Evolutionary conservation across 1,284 basidiomycete genomes (phyloP), one percentile per base, ranked within the genome.

Genomic region (Sphaerobolus stellatus): DNA sequence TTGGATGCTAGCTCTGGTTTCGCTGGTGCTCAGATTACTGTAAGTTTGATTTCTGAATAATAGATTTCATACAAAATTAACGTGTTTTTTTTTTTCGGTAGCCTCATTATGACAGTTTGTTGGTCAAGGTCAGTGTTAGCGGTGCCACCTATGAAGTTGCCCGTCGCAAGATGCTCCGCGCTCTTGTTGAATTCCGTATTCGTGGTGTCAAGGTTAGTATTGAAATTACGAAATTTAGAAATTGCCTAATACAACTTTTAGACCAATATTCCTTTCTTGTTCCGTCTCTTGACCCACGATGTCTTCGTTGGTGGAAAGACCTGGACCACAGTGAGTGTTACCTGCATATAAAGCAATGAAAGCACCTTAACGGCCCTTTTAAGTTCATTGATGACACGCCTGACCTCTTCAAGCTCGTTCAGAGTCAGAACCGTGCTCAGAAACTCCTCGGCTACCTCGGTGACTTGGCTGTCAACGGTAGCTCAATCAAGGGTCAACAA

Each of bases 241-340:
- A 7, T 24, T 50, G 16, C 16, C 53, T 20, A n/a, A n/a, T n/a
- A n/a, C n/a, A n/a, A n/a, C 52, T 50, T 45, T 7, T 62, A 93
- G 91, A 98, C 94, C 63, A 99, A 99, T 76, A 99, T 99, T 62
- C 97, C 97, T 28, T 99, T 99, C 90, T 77, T 99, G 62, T 97
- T 99, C 85, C 90, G 95, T 60, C 84, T 99, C 27, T 78, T 99
- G 62, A 98, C 96, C n/a, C 94, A 99, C 73, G 94, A 96, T 64
- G 85, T 95, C 61, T 99, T 98, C 76, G 91, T 98, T 63, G 88
- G 85, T 41, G 94, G 94, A 59, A 91, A 92, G 77, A 98, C 97
- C 20, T 99, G 97, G 97, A 99, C 94, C 3, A 98, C 95, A 22
- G 90, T 90, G 64, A 60, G 82, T 68, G n/a, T 25, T 18, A 24